Evolutionary conservation across 768 basidiomycete species (phyloP).

Genomic region (Cystoderma amianthinum): DNA sequence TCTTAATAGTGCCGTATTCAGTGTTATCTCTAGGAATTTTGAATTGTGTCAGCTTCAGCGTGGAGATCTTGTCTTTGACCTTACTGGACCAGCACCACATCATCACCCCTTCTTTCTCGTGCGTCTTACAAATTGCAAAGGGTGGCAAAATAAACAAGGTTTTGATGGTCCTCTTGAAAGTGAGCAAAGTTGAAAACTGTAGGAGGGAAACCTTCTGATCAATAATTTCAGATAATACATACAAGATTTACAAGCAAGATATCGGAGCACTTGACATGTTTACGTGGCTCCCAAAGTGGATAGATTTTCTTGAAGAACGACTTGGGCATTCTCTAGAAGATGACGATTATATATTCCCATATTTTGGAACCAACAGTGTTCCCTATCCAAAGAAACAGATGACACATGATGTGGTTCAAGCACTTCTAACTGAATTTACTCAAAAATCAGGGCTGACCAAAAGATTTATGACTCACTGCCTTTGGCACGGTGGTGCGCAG

Average conservation of each 20-base stretch:
- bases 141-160: constrained; percentile 19
- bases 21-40: constrained; percentile 16
- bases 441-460: constrained; percentile 13
- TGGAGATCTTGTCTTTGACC: constrained; percentile 12
- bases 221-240: constrained; percentile 15
- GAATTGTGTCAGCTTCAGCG: constrained; percentile 17
- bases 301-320: constrained; percentile 8
- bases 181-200: too few species aligned
- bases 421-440: constrained; percentile 18
- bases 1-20: neutral
- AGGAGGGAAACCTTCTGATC: too few species aligned
- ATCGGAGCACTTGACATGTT: constrained; percentile 20
- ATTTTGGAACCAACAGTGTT: constrained; percentile 16
- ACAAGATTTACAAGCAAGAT: constrained; percentile 27
- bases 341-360: constrained; percentile 27
- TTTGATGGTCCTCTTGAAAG: constrained; percentile 11
- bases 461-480: constrained; percentile 24
- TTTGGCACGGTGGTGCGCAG: constrained; percentile 28
- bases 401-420: constrained; percentile 19
- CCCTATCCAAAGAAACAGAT: constrained; percentile 15
- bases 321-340: constrained; percentile 12
- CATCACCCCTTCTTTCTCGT: constrained; percentile 11
- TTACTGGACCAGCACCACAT: constrained; percentile 11
- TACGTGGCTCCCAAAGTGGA: constrained; percentile 17
- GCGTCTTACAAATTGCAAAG: constrained; percentile 16